A percentile compares a stretch with the other conserved stretches of the same genome.
phyloP scores from a whole-genome alignment of 148 eudicot genomes.

The Persicaria tinctoria region DNA sequence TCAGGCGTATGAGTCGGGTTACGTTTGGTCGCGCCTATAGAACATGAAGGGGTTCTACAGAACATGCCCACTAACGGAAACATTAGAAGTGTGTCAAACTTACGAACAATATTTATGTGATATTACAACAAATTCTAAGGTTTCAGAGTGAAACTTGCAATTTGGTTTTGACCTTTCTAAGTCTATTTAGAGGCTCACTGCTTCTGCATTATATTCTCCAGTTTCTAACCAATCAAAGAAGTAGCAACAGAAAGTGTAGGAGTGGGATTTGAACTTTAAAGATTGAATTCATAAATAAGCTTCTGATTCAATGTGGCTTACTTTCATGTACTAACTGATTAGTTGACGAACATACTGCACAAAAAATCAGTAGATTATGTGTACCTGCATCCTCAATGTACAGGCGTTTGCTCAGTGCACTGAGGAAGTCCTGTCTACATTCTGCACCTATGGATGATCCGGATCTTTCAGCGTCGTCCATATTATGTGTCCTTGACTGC shows the following conservation, averaged over 20 bases:
- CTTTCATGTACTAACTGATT: neutral
- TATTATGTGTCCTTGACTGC: neutral
- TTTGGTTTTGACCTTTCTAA: neutral
- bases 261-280: neutral
- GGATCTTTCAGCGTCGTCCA: neutral
- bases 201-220: neutral
- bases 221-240: neutral
- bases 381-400: neutral
- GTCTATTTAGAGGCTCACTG: neutral
- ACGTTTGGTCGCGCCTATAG: too few relatives aligned
- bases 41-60: too few relatives aligned
- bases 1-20: too few relatives aligned
- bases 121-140: neutral
- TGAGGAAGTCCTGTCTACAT: neutral
- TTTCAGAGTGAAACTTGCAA: neutral
- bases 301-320: neutral
- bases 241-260: neutral
- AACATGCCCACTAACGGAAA: too few relatives aligned
- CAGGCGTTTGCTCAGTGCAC: neutral
- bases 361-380: neutral
- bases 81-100: neutral
- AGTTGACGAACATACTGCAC: neutral
- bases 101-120: neutral
- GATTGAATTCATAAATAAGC: neutral
- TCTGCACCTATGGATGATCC: neutral